Base-by-base conservation (phyloP, 73 alveolate genomes). In the Symbiodinium pilosum region DNA sequence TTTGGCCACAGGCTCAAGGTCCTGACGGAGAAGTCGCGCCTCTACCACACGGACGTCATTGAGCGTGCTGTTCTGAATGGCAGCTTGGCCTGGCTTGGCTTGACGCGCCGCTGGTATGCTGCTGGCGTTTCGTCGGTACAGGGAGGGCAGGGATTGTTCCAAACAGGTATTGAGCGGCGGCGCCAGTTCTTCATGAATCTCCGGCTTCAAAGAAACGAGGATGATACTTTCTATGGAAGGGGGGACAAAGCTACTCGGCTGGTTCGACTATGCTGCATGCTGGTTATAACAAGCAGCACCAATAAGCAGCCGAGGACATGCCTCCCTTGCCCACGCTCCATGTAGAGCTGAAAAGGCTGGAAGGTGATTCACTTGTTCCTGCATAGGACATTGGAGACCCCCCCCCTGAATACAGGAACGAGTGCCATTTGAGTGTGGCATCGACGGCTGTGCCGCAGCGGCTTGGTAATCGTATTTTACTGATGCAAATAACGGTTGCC, bases 21-120 rank as follows among this genome's bases (percentile, higher is more conserved):
- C 41, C 87, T 43, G 4, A 20, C 97, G 28, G 97, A 91, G 84
- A 71, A 43, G 38, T 92, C 98, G 32, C 98, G 98, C 16, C 92
- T 92, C 24, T 92, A 73, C 92, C 98, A 92, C 83, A 36, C 98
- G 24, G 92, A 92, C 34, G 92, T 92, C 54, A 92, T 92, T 11
- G 98, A 92, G 68, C 98, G 98, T 2, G 98, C 89, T 20, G 98
- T 92, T 43, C 92, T 92, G 26, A 91, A 54, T 42, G 97, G 97
- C 41, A 41, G 28, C 86, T 64, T 88, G 86, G 95, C 71, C 21
- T 26, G 43, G 36, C 32, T 2, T 3, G 12, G 1, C 8, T 54
- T 21, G 71, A 54, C 16, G 26, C 1, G 24, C 4, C n/a, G 71
- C n/a, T 12, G 16, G 71, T 54, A 21, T 30, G n/a, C 18, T 54